Evolutionary conservation across 139 green algal genomes (phyloP).

Genomic region (Chlorella sp.): DNA sequence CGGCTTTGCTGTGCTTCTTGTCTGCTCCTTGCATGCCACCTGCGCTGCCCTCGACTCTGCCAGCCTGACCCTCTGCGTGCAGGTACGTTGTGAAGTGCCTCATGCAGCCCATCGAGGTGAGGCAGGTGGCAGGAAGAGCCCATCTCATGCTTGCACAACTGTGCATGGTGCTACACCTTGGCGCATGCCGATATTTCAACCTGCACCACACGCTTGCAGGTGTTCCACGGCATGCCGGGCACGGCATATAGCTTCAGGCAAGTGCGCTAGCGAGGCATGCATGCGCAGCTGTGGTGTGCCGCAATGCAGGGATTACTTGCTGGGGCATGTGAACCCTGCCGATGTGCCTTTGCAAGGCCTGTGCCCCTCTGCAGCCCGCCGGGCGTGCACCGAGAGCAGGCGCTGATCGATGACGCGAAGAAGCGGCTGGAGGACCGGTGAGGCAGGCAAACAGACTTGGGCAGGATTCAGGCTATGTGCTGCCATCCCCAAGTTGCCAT

Average conservation of each 20-base stretch:
- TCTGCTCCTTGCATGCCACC: no score
- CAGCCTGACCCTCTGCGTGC: not conserved
- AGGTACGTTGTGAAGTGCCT: slow-evolving; percentile 42
- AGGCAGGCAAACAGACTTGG: not conserved
- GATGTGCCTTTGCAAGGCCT: not conserved
- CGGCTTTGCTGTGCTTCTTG: no score
- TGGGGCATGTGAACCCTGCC: no score
- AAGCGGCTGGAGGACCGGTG: slow-evolving; percentile 26
- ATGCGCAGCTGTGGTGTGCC: no score
- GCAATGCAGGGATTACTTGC: no score
- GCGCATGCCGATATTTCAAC: no score
- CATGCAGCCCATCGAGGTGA: slow-evolving; percentile 21
- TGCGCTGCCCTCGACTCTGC: not conserved
- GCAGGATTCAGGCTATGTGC: not conserved
- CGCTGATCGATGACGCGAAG: slow-evolving; percentile 24
- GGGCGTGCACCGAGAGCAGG: slow-evolving; percentile 20
- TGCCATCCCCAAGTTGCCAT: not conserved
- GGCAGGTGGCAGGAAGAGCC: no score
- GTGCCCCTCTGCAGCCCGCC: not conserved
- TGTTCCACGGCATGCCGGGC: slow-evolving; percentile 41
- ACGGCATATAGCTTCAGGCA: slow-evolving; percentile 24
- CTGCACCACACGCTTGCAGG: no score
- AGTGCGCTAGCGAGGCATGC: not conserved
- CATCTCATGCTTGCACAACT: no score
- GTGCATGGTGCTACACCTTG: no score